phyloP scores from a whole-genome alignment of 768 basidiomycete species.

The Termitomyces sp. region DNA sequence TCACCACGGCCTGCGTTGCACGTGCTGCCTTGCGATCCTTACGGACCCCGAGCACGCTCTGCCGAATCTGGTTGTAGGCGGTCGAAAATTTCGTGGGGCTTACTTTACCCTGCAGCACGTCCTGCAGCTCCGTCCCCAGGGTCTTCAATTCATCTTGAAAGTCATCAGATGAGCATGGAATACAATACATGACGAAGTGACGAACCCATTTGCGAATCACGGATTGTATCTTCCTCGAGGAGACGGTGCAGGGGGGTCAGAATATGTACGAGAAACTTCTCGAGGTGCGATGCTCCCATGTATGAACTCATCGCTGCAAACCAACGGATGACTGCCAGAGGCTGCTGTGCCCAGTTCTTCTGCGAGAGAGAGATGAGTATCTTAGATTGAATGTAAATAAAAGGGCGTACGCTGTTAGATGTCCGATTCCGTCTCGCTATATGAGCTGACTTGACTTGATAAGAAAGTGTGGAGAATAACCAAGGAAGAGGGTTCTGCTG shows the following conservation, averaged over 20 bases:
- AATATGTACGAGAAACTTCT: slow-evolving; percentile 78
- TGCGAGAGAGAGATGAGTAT: slow-evolving; percentile 25
- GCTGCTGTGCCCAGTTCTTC: slow-evolving; percentile 82
- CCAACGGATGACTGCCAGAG: slow-evolving; percentile 80
- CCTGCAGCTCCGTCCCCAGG: slow-evolving; percentile 78
- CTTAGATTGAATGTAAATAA: not conserved
- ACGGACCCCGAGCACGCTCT: slow-evolving; percentile 60
- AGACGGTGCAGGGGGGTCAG: slow-evolving; percentile 85
- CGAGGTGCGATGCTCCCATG: slow-evolving; percentile 56
- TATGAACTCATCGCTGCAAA: slow-evolving; percentile 87
- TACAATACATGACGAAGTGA: not conserved
- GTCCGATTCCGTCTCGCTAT: slow-evolving; percentile 62
- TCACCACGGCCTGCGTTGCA: slow-evolving; percentile 55
- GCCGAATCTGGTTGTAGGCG: slow-evolving; percentile 78
- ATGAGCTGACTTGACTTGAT: slow-evolving; percentile 74
- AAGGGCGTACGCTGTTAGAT: slow-evolving; percentile 36
- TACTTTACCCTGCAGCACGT: slow-evolving; percentile 83
- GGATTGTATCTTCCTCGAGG: slow-evolving; percentile 80
- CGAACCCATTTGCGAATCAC: slow-evolving; percentile 76
- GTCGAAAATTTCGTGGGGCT: slow-evolving; percentile 81
- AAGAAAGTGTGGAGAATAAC: slow-evolving; percentile 94
- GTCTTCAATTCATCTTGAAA: slow-evolving; percentile 76
- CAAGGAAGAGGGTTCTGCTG: slow-evolving; percentile 68
- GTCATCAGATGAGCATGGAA: not conserved
- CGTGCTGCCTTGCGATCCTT: slow-evolving; percentile 67